These are phyloP conservation scores for Carex scoparia DNA, from an alignment of 176 grass and related monocot genomes.

Conservation along the genomic window DNA sequence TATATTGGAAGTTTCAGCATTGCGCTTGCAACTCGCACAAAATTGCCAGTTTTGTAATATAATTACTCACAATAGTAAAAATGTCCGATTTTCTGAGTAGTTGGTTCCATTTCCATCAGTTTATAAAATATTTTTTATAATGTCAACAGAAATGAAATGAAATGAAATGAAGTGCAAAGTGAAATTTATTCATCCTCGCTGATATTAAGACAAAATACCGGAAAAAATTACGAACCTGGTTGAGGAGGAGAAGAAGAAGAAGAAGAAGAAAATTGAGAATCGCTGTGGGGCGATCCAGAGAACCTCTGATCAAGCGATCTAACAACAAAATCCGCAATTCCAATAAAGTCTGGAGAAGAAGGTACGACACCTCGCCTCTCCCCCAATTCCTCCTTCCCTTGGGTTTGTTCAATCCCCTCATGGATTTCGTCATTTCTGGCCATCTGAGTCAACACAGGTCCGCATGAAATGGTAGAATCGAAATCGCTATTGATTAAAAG, in stretches of 20 bases:
- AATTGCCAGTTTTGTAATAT: neutral
- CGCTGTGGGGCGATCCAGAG: conserved; percentile 40
- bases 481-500: neutral
- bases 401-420: conserved; percentile 17
- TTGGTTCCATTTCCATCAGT: neutral
- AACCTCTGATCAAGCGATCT: conserved; percentile 54
- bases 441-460: conserved; percentile 34
- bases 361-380: neutral
- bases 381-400: conserved; percentile 25
- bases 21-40: neutral
- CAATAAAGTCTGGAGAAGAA: conserved; percentile 41
- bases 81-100: neutral
- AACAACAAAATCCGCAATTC: conserved; percentile 48
- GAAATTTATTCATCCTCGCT: neutral
- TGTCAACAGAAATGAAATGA: no score
- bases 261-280: conserved; percentile 13
- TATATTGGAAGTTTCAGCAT: neutral
- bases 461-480: conserved; percentile 2
- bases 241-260: conserved; percentile 7
- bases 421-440: conserved; percentile 32
- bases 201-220: neutral
- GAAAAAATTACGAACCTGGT: conserved; percentile 24
- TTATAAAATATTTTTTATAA: neutral
- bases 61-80: neutral
- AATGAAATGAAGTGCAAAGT: neutral